phyloP scores from a whole-genome alignment of 164 flowering plant species.

The Kingdonia uniflora region DNA sequence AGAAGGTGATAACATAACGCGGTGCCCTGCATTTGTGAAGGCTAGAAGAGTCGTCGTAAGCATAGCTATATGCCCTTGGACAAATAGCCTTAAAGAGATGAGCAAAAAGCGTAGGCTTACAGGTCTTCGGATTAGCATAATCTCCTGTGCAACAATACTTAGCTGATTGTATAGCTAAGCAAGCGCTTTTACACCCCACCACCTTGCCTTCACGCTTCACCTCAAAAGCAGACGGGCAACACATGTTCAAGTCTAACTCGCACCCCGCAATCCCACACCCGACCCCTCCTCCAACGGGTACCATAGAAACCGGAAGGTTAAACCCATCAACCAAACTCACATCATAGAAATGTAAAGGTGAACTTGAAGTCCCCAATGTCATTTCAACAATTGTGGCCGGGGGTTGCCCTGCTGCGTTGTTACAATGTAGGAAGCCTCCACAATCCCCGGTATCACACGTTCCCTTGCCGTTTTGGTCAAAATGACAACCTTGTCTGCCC shows the following conservation, averaged over 20 bases:
- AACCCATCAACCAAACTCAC: slow-evolving; percentile 78
- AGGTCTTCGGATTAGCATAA: slow-evolving; percentile 39
- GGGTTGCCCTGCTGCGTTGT: slow-evolving; percentile 45
- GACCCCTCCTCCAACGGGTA: slow-evolving; percentile 52
- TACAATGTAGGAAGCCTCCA: slow-evolving; percentile 36
- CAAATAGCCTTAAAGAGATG: slow-evolving; percentile 72
- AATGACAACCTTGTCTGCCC: slow-evolving; percentile 51
- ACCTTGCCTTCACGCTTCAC: slow-evolving; percentile 45
- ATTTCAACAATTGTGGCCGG: slow-evolving; percentile 65
- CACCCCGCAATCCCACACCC: slow-evolving; percentile 66
- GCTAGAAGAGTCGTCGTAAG: slow-evolving; percentile 77
- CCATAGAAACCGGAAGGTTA: slow-evolving; percentile 72
- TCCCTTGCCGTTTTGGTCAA: slow-evolving; percentile 29
- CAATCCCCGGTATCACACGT: slow-evolving; percentile 51
- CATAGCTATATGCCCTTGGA: slow-evolving; percentile 83
- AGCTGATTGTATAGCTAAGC: slow-evolving; percentile 49
- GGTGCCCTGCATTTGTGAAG: slow-evolving; percentile 83
- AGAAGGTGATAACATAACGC: slow-evolving; percentile 75
- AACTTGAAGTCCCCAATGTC: slow-evolving; percentile 41
- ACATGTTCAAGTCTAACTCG: slow-evolving; percentile 48
- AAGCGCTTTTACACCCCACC: slow-evolving; percentile 84
- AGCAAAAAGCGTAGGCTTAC: slow-evolving; percentile 61
- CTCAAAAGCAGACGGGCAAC: slow-evolving; percentile 62
- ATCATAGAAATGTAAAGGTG: slow-evolving; percentile 53
- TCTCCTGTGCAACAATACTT: slow-evolving; percentile 87